Percentiles rank a stretch among this genome's conserved stretches.
Evolutionary conservation across 2,329 filamentous ascomycete genomes (phyloP).

Genomic region (Arachnomyces sp.): DNA sequence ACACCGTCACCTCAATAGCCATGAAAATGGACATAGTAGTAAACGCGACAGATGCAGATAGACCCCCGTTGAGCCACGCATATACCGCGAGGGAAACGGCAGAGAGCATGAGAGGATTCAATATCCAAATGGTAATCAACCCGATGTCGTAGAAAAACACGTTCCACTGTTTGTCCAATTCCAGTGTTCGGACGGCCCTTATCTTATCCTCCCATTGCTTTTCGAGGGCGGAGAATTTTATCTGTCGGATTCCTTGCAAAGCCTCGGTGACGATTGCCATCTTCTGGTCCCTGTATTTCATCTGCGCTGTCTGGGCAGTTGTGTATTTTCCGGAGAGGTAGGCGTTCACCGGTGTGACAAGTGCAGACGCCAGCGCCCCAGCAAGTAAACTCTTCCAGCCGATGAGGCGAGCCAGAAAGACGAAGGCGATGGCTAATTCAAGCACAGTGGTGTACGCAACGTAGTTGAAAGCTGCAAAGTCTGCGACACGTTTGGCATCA

Average conservation of each 20-base stretch:
- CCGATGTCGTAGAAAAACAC: conserved; percentile 57
- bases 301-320: conserved; percentile 57
- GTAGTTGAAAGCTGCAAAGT: conserved; percentile 60
- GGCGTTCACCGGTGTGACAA: conserved; percentile 61
- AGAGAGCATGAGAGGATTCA: conserved; percentile 64
- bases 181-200: conserved; percentile 53
- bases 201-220: conserved; percentile 67
- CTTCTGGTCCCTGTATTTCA: conserved; percentile 69
- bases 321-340: conserved; percentile 58
- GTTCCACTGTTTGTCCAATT: conserved; percentile 58
- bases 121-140: conserved; percentile 61
- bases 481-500: conserved; percentile 59
- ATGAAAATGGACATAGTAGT: conserved; percentile 68
- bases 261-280: conserved; percentile 68
- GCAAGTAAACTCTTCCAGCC: conserved; percentile 62
- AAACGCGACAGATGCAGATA: conserved; percentile 68
- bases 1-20: conserved; percentile 62
- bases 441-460: conserved; percentile 54
- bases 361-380: conserved; percentile 55
- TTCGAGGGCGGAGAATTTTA: conserved; percentile 75
- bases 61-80: conserved; percentile 51
- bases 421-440: conserved; percentile 57
- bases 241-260: conserved; percentile 69
- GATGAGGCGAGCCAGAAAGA: conserved; percentile 59
- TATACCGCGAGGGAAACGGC: conserved; percentile 64